Evolutionary conservation across 164 flowering plant genomes (phyloP).

Genomic region (Berberis vulgaris): DNA sequence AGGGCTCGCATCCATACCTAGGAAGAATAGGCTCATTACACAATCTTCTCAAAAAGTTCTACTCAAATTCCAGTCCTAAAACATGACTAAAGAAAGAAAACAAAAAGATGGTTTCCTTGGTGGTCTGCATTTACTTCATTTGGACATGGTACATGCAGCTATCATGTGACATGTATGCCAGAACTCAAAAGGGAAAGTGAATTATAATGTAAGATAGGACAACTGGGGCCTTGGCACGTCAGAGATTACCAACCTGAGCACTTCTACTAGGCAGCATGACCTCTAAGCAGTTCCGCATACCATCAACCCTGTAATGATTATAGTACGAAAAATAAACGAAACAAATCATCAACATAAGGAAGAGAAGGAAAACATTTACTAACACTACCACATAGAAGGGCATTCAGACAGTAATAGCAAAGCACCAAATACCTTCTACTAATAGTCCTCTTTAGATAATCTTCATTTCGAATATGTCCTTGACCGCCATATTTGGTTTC

Average conservation of each 20-base stretch:
- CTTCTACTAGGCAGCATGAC: constrained; percentile 65
- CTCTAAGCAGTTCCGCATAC: constrained; percentile 61
- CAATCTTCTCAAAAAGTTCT: too few relatives aligned
- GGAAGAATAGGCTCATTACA: too few relatives aligned
- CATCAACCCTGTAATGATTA: constrained; percentile 46
- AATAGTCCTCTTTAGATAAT: constrained; percentile 45
- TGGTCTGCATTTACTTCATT: background rate
- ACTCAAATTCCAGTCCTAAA: too few relatives aligned
- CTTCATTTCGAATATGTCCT: constrained; percentile 40
- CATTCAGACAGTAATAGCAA: background rate
- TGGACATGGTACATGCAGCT: background rate
- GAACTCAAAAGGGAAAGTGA: background rate
- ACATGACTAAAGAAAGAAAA: background rate
- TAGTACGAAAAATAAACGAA: background rate
- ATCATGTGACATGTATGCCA: background rate
- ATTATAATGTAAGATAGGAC: background rate
- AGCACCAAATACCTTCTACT: constrained; percentile 38
- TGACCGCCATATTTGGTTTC: constrained; percentile 71
- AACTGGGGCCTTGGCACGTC: background rate
- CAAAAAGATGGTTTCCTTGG: background rate
- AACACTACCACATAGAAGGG: background rate
- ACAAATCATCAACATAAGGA: background rate
- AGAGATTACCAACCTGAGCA: constrained; percentile 60
- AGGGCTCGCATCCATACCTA: too few relatives aligned
- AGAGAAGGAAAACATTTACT: background rate